Conservation (phyloP, 1,284 basidiomycete species). For the Clitocybe nebularis region DNA sequence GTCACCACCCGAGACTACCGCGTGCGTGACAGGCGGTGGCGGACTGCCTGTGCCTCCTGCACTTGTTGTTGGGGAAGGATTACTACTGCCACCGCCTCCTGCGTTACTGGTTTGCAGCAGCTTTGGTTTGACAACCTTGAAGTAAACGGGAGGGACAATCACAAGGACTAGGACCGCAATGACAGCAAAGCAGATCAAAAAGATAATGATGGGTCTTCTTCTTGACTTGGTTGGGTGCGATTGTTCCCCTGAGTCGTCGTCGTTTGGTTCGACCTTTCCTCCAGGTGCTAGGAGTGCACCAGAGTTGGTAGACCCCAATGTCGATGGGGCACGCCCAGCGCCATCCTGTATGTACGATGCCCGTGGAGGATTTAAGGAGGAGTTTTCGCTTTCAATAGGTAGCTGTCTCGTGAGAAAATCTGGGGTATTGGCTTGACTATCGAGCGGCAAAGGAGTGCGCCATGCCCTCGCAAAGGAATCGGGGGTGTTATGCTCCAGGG, state of each 20-base stretch:
- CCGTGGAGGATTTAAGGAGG: not conserved
- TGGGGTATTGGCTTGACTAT: no score
- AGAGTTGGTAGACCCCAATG: not conserved
- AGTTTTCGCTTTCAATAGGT: no score
- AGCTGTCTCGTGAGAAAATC: no score
- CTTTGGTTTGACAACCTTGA: not conserved
- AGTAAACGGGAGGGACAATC: not conserved
- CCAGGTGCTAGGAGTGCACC: not conserved
- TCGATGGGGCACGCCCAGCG: not conserved
- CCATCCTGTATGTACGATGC: no score
- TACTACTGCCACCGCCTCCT: not conserved
- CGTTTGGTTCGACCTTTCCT: not conserved
- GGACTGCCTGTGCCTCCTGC: not conserved
- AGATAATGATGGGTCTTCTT: not conserved
- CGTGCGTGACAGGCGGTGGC: not conserved
- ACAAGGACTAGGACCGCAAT: not conserved
- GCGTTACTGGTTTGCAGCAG: not conserved
- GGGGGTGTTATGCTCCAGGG: no score
- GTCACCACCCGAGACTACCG: conserved; percentile 43
- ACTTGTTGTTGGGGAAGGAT: conserved; percentile 1
- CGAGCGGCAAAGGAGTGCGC: no score
- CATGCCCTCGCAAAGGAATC: no score
- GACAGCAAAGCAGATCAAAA: not conserved
- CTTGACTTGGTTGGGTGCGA: not conserved
- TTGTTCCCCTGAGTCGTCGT: not conserved